Evolutionary conservation across 1,284 basidiomycete species (phyloP), one percentile per base, ranked within the genome.

Genomic region (Papiliotrema nemorosa): DNA sequence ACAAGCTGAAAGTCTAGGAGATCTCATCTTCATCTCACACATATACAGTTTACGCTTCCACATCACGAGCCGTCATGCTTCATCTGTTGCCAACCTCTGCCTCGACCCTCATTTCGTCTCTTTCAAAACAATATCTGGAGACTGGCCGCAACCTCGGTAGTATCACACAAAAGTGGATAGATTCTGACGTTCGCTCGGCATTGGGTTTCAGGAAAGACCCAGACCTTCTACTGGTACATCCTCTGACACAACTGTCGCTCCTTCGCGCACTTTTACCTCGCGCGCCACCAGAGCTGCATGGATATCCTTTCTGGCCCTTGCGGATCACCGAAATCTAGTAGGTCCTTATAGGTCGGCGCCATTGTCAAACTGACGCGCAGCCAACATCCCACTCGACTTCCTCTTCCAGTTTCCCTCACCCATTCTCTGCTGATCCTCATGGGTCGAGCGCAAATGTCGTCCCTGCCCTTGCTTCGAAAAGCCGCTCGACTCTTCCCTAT

Each of bases 301-400:
- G 64, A 13, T 66, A 58, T 50, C 64, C 64, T 1, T 60, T 58
- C 39, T 66, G 64, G 64, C 49, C 55, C 20, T 49, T 66, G 13
- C 57, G 64, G 38, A 55, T 66, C 34, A 57, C 62, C 4, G 64
- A 66, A 43, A 66, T 66, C 48, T 66, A 62, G 44, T 55, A 46
- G 20, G 49, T 33, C 26, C 29, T 31, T 31, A 31, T 7, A 14
- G 14, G 29, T 31, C 29, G 29, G 29, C 9, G 29, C 7, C 7
- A 31, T 31, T 31, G 7, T 14, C 14, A 14, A 31, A 14, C 29
- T 47, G 10, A 40, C 34, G 14, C 3, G 13, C 18, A 47, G 52
- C 51, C 44, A 53, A 5, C 60, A 62, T 35, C 60, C 58, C 2
- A 57, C 55, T 5, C 48, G 55, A 1, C 53, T 62, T 13, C 60